These are phyloP conservation scores for Vararia minispora DNA, from an alignment of 768 basidiomycete genomes.

Conservation along the genomic window DNA sequence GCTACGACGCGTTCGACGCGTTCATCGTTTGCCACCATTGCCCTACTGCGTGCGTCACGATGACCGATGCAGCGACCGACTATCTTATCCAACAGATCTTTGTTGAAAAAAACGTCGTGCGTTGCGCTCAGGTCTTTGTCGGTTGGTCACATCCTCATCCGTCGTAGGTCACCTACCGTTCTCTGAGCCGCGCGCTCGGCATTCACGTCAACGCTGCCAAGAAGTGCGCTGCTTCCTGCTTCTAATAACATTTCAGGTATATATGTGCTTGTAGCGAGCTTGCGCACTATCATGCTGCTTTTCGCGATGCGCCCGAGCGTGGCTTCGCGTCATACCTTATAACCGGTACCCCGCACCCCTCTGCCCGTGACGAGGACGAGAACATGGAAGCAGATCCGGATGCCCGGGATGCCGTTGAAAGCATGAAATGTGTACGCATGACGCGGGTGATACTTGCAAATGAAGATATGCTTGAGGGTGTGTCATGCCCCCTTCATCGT, in stretches of 20 bases:
- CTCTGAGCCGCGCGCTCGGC: slow-evolving; percentile 56
- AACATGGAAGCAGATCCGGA: slow-evolving; percentile 31
- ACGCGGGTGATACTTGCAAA: slow-evolving; percentile 47
- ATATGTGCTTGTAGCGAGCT: slow-evolving; percentile 39
- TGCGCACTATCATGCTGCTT: slow-evolving; percentile 40
- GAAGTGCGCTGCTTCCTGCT: slow-evolving; percentile 35
- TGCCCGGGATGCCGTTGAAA: slow-evolving; percentile 25
- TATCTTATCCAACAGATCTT: slow-evolving; percentile 37
- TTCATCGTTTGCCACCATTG: no score
- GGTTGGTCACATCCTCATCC: background rate
- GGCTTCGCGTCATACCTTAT: slow-evolving; percentile 63
- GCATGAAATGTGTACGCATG: slow-evolving; percentile 32
- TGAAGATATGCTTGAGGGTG: slow-evolving; percentile 57
- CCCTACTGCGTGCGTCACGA: no score
- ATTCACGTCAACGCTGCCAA: slow-evolving; percentile 75
- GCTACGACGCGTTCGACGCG: no score
- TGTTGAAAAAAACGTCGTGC: slow-evolving; percentile 32
- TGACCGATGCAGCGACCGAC: slow-evolving; percentile 21
- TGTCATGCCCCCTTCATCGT: slow-evolving; percentile 14
- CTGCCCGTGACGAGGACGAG: slow-evolving; percentile 12
- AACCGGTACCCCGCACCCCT: slow-evolving; percentile 34
- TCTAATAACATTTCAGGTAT: background rate
- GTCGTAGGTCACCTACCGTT: slow-evolving; percentile 65
- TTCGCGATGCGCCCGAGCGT: slow-evolving; percentile 27
- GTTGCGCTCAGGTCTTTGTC: slow-evolving; percentile 6